Evolutionary conservation across 2,329 filamentous ascomycete species (phyloP), one percentile per base, ranked within the genome.

Genomic region (Cryphonectria parasitica): DNA sequence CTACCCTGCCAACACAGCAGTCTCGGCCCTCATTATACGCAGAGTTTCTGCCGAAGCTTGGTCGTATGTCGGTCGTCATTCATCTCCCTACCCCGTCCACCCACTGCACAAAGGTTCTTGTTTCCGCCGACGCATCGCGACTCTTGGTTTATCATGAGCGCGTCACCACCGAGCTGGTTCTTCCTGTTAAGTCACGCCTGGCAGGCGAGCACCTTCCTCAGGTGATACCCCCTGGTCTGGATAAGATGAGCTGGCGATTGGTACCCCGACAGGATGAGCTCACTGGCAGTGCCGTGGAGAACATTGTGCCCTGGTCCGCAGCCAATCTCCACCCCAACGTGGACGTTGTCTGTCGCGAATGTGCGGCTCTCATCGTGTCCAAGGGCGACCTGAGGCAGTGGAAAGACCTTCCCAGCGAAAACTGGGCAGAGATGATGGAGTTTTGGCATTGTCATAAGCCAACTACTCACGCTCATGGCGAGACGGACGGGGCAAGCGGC

Each of bases 341-440:
- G 13, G 63, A 60, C n/a, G 39, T 73, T 45, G 31, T 31, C n/a
- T 73, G 71, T 56, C 71, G 71, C 28, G 22, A 25, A 25, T 73
- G 71, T 52, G n/a, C 60, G 76, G 52, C 73, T 77, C 36, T 72
- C 70, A 8, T 83, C n/a, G 49, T 71, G n/a, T 6, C 39, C 13
- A 63, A 41, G 80, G 73, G 58, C 13, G 67, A 52, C 10, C 43
- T 71, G 41, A 60, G 58, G 67, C 60, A 82, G 52, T 99, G 96
- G 95, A 97, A 95, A 81, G 94, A 99, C 77, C 83, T 99, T 25
- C 96, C 96, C 0, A 97, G 94, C 77, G 94, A 97, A 76, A 95
- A 97, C 77, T 99, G 96, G 96, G 97, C 96, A 0, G 96, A 99
- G 82, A 97, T 99, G 95, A 99, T 99, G 96, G 97, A 99, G 80